A percentile compares a stretch with the other conserved stretches of the same genome.
These are phyloP conservation scores for Solanum bukasovii DNA, from an alignment of 257 asterid species.

Conservation along the genomic window DNA sequence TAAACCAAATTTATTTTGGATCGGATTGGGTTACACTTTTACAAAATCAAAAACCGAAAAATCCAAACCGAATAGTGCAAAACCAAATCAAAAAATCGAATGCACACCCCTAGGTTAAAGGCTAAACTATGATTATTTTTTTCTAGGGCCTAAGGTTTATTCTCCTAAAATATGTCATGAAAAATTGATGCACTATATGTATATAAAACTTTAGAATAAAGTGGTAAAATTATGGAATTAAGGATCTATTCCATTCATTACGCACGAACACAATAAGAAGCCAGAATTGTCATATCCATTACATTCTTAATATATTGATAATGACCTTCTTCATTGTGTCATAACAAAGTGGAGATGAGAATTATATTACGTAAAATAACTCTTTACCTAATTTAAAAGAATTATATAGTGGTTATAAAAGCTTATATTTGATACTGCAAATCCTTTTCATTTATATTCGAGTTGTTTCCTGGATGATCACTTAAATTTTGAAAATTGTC, in stretches of 20 bases:
- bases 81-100: too few relatives aligned
- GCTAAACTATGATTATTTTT: background rate
- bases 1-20: too few relatives aligned
- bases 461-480: background rate
- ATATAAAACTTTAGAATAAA: slow-evolving; percentile 32
- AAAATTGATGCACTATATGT: slow-evolving; percentile 16
- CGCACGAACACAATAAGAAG: background rate
- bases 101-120: background rate
- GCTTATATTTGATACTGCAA: background rate
- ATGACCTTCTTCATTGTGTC: slow-evolving; percentile 8
- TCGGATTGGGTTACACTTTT: too few relatives aligned
- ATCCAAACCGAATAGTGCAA: too few relatives aligned
- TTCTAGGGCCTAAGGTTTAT: slow-evolving; percentile 12
- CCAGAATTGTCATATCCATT: slow-evolving; percentile 4
- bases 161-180: slow-evolving; percentile 9
- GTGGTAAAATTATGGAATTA: slow-evolving; percentile 20
- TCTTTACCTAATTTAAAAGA: background rate
- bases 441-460: background rate
- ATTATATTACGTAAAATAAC: background rate
- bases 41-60: too few relatives aligned
- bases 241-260: slow-evolving; percentile 28
- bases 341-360: slow-evolving; percentile 4
- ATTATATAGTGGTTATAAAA: background rate
- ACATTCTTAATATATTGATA: slow-evolving; percentile 7
- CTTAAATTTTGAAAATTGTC: background rate